These are phyloP conservation scores for Gardenia jasminoides DNA, from an alignment of 257 asterid species.

Conservation along the genomic window DNA sequence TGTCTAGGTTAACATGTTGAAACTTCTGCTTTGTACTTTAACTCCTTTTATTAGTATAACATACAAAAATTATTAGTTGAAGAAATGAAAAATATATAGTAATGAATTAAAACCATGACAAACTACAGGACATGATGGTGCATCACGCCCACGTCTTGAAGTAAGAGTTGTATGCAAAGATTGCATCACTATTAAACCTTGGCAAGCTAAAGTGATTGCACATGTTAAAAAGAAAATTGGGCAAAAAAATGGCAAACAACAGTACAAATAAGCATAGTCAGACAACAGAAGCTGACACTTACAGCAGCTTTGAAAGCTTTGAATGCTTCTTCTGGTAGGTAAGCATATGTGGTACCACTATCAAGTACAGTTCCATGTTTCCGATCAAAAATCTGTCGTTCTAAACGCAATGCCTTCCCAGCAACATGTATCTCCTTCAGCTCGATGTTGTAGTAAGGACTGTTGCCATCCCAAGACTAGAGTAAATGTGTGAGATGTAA, in stretches of 20 bases:
- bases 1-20: not conserved
- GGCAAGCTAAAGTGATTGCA: not conserved
- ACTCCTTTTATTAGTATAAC: not conserved
- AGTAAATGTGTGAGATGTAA: constrained; percentile 96
- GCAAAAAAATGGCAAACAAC: not conserved
- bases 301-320: constrained; percentile 80
- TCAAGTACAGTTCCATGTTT: constrained; percentile 92
- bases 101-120: no score
- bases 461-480: constrained; percentile 99
- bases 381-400: constrained; percentile 71
- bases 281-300: constrained; percentile 34
- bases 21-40: not conserved
- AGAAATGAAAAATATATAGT: not conserved
- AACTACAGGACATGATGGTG: not conserved
- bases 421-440: constrained; percentile 94
- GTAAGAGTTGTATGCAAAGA: not conserved
- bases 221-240: not conserved
- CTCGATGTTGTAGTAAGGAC: constrained; percentile 97
- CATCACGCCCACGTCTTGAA: not conserved
- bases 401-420: constrained; percentile 76
- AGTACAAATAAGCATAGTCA: not conserved
- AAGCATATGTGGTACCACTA: constrained; percentile 98
- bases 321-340: constrained; percentile 90
- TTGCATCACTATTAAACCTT: not conserved
- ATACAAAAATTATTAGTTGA: not conserved